Evolutionary conservation across 2,329 filamentous ascomycete genomes (phyloP).

Genomic region (Colletotrichum navitas): DNA sequence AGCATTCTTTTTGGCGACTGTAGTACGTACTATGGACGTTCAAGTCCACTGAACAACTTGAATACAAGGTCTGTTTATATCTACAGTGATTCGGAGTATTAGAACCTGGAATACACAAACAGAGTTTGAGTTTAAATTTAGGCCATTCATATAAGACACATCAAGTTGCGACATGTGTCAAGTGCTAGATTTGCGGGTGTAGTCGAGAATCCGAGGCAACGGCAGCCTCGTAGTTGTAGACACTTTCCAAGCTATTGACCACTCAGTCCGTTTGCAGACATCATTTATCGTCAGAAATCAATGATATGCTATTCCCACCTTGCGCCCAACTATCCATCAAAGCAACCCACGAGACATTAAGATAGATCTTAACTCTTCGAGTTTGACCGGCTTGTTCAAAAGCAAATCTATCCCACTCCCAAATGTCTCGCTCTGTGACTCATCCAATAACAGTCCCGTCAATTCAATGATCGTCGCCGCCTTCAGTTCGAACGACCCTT

Average conservation of each 20-base stretch:
- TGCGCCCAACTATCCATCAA: not conserved
- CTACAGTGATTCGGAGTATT: not conserved
- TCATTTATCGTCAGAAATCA: not conserved
- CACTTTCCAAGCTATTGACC: not conserved
- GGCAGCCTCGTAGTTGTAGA: not conserved
- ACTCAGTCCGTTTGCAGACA: not conserved
- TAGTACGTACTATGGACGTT: not conserved
- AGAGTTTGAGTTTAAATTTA: not conserved
- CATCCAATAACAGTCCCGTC: constrained; percentile 63
- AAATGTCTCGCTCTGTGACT: constrained; percentile 64
- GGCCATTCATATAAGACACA: not conserved
- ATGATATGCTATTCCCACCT: too few relatives aligned
- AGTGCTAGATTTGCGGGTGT: not conserved
- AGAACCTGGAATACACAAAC: not conserved
- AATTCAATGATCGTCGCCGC: constrained; percentile 64
- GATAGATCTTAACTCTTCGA: constrained; percentile 52
- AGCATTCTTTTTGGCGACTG: too few relatives aligned
- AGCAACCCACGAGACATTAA: constrained; percentile 4
- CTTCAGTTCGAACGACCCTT: constrained; percentile 49
- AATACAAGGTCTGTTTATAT: too few relatives aligned
- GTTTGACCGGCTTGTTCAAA: constrained; percentile 64
- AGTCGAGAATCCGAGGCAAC: not conserved
- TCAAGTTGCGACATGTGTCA: not conserved
- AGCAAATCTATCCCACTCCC: constrained; percentile 66
- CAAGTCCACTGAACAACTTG: too few relatives aligned